Conservation (phyloP, 2,329 filamentous ascomycete species). For the Trichoderma afroharzianum region DNA sequence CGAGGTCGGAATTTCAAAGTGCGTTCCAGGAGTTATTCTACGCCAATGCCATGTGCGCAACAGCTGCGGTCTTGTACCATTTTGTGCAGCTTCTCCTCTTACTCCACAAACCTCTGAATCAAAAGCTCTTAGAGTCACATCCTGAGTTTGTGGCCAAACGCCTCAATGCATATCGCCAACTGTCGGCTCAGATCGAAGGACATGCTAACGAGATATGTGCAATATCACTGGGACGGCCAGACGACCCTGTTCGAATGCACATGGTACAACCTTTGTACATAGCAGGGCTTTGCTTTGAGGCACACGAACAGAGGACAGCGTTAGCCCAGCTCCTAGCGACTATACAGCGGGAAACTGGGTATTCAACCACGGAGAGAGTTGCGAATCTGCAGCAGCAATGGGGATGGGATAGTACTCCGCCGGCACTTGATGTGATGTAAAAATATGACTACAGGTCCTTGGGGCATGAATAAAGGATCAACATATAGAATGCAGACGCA, state of each 20-base stretch:
- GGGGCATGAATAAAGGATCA: not conserved
- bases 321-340: conserved; percentile 11
- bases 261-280: conserved; percentile 18
- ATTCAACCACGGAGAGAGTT: conserved; percentile 14
- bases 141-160: conserved; percentile 8
- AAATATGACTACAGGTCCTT: not conserved
- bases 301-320: conserved; percentile 10
- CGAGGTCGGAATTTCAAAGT: conserved; percentile 1
- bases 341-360: conserved; percentile 14
- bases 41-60: conserved; percentile 21
- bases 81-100: conserved; percentile 20
- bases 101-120: conserved; percentile 17
- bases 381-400: not conserved
- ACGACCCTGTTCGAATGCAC: conserved; percentile 12
- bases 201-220: conserved; percentile 18
- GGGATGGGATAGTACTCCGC: conserved; percentile 4
- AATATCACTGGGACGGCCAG: conserved; percentile 15
- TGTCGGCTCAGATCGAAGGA: conserved; percentile 11
- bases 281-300: conserved; percentile 18
- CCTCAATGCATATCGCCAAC: conserved; percentile 13
- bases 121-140: not conserved
- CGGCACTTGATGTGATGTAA: not conserved
- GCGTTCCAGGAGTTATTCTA: conserved; percentile 19
- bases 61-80: conserved; percentile 20
- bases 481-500: not conserved